These are phyloP conservation scores for Hsuehochloa calcarea DNA, from an alignment of 176 grass and related monocot genomes.

Conservation along the genomic window DNA sequence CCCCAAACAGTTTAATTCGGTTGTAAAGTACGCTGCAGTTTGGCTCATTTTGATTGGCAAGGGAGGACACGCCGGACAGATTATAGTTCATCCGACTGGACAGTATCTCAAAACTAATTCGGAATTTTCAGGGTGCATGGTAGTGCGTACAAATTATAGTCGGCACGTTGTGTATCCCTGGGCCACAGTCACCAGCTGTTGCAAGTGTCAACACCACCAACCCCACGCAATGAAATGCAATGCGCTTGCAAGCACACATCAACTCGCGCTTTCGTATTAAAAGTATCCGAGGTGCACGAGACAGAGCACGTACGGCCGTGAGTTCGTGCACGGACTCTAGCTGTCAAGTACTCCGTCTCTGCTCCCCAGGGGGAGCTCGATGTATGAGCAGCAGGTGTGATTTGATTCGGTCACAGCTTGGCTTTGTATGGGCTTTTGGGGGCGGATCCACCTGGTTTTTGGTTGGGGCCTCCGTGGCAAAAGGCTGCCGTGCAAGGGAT, in stretches of 20 bases:
- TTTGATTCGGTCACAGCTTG: slow-evolving; percentile 37
- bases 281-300: slow-evolving; percentile 4
- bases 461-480: background rate
- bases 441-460: slow-evolving; percentile 30
- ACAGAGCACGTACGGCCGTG: background rate
- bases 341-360: background rate
- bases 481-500: background rate
- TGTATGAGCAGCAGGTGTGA: slow-evolving; percentile 33
- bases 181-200: slow-evolving; percentile 4
- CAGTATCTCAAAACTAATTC: too few species aligned
- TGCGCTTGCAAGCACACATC: background rate
- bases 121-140: background rate
- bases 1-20: background rate
- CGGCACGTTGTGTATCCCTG: background rate
- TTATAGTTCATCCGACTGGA: background rate
- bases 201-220: background rate
- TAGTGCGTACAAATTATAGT: background rate
- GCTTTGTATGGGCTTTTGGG: slow-evolving; percentile 43
- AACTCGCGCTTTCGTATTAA: background rate
- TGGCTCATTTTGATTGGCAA: background rate
- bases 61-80: background rate
- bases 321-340: background rate
- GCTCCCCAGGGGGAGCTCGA: too few species aligned
- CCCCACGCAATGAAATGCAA: background rate
- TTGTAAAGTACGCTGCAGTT: background rate